These are phyloP conservation scores for Fusarium azukiicola DNA, from an alignment of 2,329 filamentous ascomycete species.

Conservation along the genomic window DNA sequence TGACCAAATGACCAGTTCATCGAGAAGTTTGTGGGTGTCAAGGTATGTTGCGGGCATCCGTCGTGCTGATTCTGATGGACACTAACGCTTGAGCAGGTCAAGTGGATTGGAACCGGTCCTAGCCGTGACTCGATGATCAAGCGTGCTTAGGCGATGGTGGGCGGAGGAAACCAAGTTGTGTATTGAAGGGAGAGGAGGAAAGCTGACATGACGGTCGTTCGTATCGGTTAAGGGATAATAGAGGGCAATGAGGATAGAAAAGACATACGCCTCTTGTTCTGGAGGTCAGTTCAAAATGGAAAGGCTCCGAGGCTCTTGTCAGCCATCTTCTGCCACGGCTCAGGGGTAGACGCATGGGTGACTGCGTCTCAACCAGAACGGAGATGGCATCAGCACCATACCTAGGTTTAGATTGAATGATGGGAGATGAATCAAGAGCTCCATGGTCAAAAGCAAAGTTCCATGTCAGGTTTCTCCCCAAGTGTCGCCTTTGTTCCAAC, in stretches of 20 bases:
- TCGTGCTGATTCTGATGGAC: no score
- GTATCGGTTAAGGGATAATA: not conserved
- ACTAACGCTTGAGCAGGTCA: not conserved
- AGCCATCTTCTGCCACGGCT: not conserved
- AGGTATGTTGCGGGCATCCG: not conserved
- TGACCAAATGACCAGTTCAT: not conserved
- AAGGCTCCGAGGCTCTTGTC: not conserved
- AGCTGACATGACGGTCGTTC: not conserved
- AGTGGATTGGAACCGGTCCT: slow-evolving; percentile 4
- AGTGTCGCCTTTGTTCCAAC: not conserved
- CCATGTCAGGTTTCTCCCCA: no score
- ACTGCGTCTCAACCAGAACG: not conserved
- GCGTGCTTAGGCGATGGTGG: not conserved
- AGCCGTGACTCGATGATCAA: not conserved
- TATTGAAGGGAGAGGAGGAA: not conserved
- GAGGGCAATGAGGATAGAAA: not conserved
- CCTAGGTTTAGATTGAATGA: no score
- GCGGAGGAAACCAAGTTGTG: not conserved
- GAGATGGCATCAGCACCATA: not conserved
- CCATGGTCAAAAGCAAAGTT: not conserved
- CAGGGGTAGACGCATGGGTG: not conserved
- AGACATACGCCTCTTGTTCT: not conserved
- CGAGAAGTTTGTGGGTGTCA: slow-evolving; percentile 4
- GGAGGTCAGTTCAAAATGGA: not conserved
- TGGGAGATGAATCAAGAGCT: not conserved